Evolutionary conservation across 192 early-diverging fungal species (phyloP).

Genomic region (Backusella tuberculispora): DNA sequence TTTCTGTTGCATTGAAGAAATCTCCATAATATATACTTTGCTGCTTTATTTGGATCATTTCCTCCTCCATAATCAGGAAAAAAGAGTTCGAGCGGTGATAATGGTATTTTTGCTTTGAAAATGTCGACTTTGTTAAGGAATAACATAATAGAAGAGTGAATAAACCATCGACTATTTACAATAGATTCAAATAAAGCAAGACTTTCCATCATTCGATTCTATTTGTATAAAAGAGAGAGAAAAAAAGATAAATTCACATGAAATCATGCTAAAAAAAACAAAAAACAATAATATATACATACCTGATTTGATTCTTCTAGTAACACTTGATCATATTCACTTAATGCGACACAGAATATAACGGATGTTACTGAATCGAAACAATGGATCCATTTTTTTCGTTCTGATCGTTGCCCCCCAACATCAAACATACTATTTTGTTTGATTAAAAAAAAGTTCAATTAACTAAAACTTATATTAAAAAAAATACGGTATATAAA

Average conservation of each 20-base stretch:
- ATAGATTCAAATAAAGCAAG: conserved; percentile 82
- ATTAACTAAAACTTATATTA: neutral
- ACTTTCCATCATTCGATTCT: conserved; percentile 86
- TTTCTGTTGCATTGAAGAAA: conserved; percentile 90
- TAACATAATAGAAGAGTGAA: conserved; percentile 80
- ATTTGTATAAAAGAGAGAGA: conserved; percentile 11
- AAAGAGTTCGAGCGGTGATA: conserved; percentile 69
- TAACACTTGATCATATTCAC: conserved; percentile 86
- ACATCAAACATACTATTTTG: conserved; percentile 71
- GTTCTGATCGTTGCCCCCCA: conserved; percentile 72
- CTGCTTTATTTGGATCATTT: conserved; percentile 79
- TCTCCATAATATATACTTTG: conserved; percentile 89
- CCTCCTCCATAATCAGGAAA: conserved; percentile 86
- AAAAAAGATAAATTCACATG: neutral
- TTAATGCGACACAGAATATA: conserved; percentile 83
- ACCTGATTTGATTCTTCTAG: conserved; percentile 68
- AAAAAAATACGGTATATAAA: conserved; percentile 4
- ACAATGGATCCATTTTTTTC: conserved; percentile 78
- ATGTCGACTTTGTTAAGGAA: conserved; percentile 89
- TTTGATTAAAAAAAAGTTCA: neutral
- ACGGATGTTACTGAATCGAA: conserved; percentile 81
- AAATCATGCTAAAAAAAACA: neutral
- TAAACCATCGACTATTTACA: conserved; percentile 84
- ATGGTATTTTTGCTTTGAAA: conserved; percentile 72
- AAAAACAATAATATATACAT: conserved; percentile 12